Evolutionary conservation across 2,329 filamentous ascomycete species (phyloP).

Genomic region (Phialocephala subalpina): DNA sequence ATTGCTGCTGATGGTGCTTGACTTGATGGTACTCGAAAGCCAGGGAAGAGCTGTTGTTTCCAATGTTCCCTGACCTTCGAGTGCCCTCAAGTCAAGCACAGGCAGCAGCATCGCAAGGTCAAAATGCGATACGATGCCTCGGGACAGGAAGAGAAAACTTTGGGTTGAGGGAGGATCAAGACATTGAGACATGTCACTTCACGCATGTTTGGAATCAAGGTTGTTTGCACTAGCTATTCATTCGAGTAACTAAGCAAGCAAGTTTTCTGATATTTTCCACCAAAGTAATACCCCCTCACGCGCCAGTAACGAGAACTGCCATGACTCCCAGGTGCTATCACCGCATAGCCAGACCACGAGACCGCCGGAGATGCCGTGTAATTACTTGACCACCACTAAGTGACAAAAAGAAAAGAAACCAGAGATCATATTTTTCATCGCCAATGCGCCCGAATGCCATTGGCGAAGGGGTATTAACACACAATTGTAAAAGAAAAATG

Average conservation of each 20-base stretch:
- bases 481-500: not conserved
- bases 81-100: no score
- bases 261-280: not conserved
- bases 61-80: no score
- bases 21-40: no score
- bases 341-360: not conserved
- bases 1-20: no score
- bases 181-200: no score
- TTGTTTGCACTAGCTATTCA: not conserved
- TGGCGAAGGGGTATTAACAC: not conserved
- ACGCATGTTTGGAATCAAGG: no score
- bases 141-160: no score
- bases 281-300: conserved; percentile 2
- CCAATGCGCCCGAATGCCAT: not conserved
- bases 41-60: no score
- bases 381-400: not conserved
- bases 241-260: not conserved
- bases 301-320: no score
- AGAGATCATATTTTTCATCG: not conserved
- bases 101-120: no score
- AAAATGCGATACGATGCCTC: no score
- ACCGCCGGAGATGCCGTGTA: conserved; percentile 1
- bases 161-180: no score
- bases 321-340: not conserved
- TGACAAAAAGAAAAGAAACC: not conserved